phyloP scores from a whole-genome alignment of 78 protist genomes.

The Ministeria vibrans region DNA sequence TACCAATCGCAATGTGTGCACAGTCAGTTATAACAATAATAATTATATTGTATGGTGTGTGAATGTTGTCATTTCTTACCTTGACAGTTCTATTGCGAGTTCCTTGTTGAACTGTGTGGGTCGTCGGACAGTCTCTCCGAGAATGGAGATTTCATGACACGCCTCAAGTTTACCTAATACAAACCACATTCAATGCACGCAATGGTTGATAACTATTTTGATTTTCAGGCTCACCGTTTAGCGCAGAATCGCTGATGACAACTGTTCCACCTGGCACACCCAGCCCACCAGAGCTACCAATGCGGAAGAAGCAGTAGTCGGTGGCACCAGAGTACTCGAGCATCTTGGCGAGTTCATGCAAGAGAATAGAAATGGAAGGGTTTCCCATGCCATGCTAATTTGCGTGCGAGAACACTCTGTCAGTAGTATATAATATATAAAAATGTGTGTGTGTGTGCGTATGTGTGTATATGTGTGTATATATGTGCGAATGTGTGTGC shows the following conservation, averaged over 20 bases:
- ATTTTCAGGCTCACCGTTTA: constrained; percentile 3
- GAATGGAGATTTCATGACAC: background rate
- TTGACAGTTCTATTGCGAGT: background rate
- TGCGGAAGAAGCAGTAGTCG: constrained; percentile 14
- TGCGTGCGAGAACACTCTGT: background rate
- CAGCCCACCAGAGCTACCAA: constrained; percentile 30
- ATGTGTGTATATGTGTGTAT: background rate
- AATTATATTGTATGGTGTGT: too few relatives aligned
- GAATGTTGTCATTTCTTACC: too few relatives aligned
- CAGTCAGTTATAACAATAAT: too few relatives aligned
- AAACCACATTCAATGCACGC: background rate
- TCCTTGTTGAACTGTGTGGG: background rate
- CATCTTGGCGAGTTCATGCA: constrained; percentile 32
- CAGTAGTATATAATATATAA: background rate
- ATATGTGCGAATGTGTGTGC: background rate
- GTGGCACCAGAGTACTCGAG: constrained; percentile 25
- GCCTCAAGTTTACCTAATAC: background rate
- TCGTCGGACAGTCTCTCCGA: background rate
- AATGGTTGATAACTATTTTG: background rate
- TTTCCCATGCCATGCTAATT: constrained; percentile 38
- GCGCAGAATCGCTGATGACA: constrained; percentile 17
- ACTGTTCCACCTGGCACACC: constrained; percentile 21
- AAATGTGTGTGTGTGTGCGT: background rate
- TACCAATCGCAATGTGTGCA: too few relatives aligned
- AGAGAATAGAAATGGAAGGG: constrained; percentile 29